Conservation (phyloP, 768 basidiomycete genomes). For the Mrakia blollopis region DNA sequence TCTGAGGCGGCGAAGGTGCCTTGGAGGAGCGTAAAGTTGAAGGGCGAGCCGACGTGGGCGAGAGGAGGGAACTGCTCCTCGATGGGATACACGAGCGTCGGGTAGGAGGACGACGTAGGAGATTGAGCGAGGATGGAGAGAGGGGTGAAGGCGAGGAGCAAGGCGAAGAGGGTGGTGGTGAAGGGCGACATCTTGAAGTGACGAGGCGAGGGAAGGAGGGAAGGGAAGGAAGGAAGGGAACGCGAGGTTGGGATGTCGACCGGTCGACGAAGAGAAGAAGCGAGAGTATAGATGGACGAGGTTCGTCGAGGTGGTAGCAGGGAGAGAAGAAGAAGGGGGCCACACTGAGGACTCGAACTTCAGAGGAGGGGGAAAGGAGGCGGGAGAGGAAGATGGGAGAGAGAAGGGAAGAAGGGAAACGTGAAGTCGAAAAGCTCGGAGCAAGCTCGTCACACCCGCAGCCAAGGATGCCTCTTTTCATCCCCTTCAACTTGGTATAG, state of each 20-base stretch:
- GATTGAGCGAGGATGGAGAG: constrained; percentile 5
- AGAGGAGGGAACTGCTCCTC: constrained; percentile 71
- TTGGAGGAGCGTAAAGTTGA: constrained; percentile 63
- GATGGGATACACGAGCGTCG: constrained; percentile 56
- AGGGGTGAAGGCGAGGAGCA: background rate
- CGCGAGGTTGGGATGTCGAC: constrained; percentile 1
- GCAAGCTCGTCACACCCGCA: too few species aligned
- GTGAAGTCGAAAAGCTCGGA: too few species aligned
- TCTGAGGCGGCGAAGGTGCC: constrained; percentile 55
- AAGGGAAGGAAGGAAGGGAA: background rate
- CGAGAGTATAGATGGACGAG: background rate
- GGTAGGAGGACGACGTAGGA: background rate
- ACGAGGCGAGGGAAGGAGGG: background rate
- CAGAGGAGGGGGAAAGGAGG: background rate
- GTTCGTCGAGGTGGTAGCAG: background rate
- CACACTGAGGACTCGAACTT: background rate
- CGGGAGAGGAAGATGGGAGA: too few species aligned
- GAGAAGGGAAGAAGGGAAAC: background rate
- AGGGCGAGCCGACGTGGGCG: constrained; percentile 62
- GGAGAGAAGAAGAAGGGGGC: background rate
- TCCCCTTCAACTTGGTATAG: too few species aligned
- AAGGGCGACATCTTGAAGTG: background rate
- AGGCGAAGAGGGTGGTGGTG: background rate
- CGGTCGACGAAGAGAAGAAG: constrained; percentile 1
- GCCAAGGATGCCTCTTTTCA: too few species aligned